A percentile compares a stretch with the other conserved stretches of the same genome.
These are phyloP conservation scores for Auriculariales sp. DNA, from an alignment of 768 basidiomycete genomes.

Conservation along the genomic window DNA sequence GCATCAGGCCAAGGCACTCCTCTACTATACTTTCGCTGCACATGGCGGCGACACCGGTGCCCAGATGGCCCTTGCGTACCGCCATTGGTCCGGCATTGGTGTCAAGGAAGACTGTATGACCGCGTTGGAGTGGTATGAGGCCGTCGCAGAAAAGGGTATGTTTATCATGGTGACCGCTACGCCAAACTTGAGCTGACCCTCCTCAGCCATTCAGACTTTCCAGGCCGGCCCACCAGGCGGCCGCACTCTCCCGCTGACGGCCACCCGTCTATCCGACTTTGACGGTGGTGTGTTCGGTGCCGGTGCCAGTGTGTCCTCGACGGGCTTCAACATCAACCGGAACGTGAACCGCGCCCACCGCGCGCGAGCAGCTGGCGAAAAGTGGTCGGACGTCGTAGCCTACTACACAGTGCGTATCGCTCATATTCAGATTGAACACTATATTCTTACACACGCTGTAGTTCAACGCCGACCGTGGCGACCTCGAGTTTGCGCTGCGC, in stretches of 20 bases:
- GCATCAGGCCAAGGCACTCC: conserved; percentile 68
- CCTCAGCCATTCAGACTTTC: conserved; percentile 60
- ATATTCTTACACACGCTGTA: conserved; percentile 17
- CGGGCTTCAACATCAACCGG: conserved; percentile 53
- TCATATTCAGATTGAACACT: conserved; percentile 1
- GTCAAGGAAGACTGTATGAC: conserved; percentile 73
- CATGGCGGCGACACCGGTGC: conserved; percentile 77
- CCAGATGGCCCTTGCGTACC: conserved; percentile 85
- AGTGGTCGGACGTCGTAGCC: conserved; percentile 85
- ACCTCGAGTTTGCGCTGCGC: conserved; percentile 77
- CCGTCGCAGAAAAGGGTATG: conserved; percentile 72
- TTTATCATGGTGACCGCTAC: neutral
- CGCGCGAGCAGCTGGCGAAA: conserved; percentile 78
- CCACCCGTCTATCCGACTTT: conserved; percentile 76
- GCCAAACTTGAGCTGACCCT: conserved; percentile 2
- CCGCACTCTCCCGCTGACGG: conserved; percentile 63
- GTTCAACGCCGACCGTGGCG: conserved; percentile 93
- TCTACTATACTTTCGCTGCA: conserved; percentile 90
- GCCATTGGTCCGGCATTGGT: conserved; percentile 93
- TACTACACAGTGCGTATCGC: conserved; percentile 58
- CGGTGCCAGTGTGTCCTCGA: conserved; percentile 87
- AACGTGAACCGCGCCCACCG: conserved; percentile 75
- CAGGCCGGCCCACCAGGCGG: conserved; percentile 85
- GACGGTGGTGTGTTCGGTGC: conserved; percentile 89
- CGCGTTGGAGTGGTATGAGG: conserved; percentile 81